phyloP scores from a whole-genome alignment of 2,329 filamentous ascomycete species.

The Trichophyton simii region DNA sequence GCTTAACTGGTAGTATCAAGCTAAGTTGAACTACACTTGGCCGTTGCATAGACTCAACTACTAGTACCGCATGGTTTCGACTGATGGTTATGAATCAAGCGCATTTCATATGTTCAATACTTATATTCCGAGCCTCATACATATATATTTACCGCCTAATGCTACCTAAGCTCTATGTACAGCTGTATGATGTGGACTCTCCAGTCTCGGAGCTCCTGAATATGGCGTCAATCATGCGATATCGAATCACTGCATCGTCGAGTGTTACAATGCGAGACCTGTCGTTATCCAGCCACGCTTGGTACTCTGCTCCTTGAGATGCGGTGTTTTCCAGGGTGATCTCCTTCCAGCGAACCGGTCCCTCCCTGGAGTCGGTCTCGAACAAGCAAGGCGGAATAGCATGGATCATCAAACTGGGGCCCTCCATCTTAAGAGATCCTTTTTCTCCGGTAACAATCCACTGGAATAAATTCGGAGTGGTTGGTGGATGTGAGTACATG shows the following conservation, averaged over 20 bases:
- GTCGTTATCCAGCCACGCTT: neutral
- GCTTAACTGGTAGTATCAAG: too few relatives aligned
- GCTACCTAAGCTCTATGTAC: neutral
- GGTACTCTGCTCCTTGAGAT: neutral
- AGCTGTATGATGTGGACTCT: neutral
- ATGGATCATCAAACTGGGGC: neutral
- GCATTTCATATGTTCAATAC: neutral
- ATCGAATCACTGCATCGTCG: neutral
- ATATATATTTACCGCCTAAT: neutral
- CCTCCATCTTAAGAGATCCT: neutral
- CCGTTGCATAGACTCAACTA: too few relatives aligned
- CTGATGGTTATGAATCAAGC: neutral
- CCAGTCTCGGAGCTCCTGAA: neutral
- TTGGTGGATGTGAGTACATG: neutral
- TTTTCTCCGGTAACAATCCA: neutral
- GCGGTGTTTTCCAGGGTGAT: neutral
- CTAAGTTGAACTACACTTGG: too few relatives aligned
- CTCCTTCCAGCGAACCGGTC: neutral
- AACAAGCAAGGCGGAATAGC: neutral
- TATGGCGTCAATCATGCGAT: neutral
- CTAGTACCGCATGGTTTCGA: too few relatives aligned
- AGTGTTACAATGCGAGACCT: neutral
- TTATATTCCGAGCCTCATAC: neutral
- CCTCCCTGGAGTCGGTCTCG: neutral
- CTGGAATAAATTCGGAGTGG: neutral